Conservation (phyloP, 495 filamentous ascomycete species). For the Aspergillus nidulans region DNA sequence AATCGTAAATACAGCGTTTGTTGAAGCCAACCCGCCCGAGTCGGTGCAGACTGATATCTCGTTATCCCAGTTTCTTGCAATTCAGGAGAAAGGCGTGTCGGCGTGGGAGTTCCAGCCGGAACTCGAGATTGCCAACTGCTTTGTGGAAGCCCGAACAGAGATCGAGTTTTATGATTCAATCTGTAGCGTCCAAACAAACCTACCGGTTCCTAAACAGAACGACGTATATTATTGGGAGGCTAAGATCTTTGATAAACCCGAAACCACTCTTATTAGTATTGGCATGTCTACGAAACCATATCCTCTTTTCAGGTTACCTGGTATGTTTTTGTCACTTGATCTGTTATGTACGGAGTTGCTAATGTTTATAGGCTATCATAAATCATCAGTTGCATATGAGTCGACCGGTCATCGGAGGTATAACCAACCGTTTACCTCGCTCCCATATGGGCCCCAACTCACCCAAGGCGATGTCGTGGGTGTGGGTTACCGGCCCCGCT, state of each 20-base stretch:
- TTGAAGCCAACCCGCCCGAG: constrained; percentile 91
- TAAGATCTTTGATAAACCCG: constrained; percentile 96
- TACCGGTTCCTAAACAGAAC: constrained; percentile 96
- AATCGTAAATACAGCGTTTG: constrained; percentile 61
- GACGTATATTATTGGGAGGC: constrained; percentile 99
- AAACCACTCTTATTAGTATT: constrained; percentile 75
- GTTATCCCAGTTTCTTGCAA: constrained; percentile 92
- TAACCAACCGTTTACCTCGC: constrained; percentile 82
- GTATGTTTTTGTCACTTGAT: constrained; percentile 42
- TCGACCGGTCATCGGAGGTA: constrained; percentile 81
- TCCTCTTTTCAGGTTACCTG: constrained; percentile 88
- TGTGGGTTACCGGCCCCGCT: constrained; percentile 90
- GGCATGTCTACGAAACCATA: constrained; percentile 96
- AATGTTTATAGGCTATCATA: constrained; percentile 71
- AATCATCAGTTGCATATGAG: constrained; percentile 82
- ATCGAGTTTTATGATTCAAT: constrained; percentile 98
- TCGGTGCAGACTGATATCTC: constrained; percentile 96
- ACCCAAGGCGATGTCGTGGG: constrained; percentile 94
- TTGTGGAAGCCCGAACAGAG: constrained; percentile 92
- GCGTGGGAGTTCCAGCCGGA: constrained; percentile 99
- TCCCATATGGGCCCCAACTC: constrained; percentile 74
- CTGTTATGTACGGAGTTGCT: constrained; percentile 6
- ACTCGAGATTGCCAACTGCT: constrained; percentile 97
- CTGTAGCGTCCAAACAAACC: constrained; percentile 94
- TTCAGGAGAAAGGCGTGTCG: constrained; percentile 97